A percentile compares a stretch with the other conserved stretches of the same genome.
Conservation (phyloP, 495 filamentous ascomycete genomes). For the Bombardia bombarda region DNA sequence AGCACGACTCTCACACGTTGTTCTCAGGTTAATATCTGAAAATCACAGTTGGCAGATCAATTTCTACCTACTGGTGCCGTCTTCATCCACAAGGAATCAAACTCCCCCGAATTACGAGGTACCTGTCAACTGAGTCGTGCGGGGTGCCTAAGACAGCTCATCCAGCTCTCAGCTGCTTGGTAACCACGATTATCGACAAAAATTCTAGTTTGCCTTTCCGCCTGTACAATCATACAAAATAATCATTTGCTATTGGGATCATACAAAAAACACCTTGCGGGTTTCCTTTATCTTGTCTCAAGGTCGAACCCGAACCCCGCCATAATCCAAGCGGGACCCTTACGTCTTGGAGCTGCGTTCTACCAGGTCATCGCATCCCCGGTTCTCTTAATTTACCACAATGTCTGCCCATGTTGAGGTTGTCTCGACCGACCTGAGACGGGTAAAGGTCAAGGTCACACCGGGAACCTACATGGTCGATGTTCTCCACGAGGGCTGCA, state of each 20-base stretch:
- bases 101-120: too few relatives aligned
- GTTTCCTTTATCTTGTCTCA: neutral
- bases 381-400: neutral
- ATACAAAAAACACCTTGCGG: neutral
- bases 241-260: too few relatives aligned
- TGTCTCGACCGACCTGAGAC: conserved; percentile 64
- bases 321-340: neutral
- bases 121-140: too few relatives aligned
- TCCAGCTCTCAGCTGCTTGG: too few relatives aligned
- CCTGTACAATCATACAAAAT: too few relatives aligned
- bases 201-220: too few relatives aligned
- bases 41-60: neutral
- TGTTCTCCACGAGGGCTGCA: conserved; percentile 77
- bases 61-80: neutral
- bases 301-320: neutral
- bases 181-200: too few relatives aligned
- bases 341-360: neutral
- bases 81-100: neutral
- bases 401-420: conserved; percentile 92
- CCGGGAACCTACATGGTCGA: conserved; percentile 75
- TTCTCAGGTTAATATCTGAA: too few relatives aligned
- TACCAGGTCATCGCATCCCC: neutral
- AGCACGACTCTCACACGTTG: too few relatives aligned
- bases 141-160: too few relatives aligned
- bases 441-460: conserved; percentile 72